These are phyloP conservation scores for Fusarium miscanthi DNA, from an alignment of 2,329 filamentous ascomycete genomes.

Conservation along the genomic window DNA sequence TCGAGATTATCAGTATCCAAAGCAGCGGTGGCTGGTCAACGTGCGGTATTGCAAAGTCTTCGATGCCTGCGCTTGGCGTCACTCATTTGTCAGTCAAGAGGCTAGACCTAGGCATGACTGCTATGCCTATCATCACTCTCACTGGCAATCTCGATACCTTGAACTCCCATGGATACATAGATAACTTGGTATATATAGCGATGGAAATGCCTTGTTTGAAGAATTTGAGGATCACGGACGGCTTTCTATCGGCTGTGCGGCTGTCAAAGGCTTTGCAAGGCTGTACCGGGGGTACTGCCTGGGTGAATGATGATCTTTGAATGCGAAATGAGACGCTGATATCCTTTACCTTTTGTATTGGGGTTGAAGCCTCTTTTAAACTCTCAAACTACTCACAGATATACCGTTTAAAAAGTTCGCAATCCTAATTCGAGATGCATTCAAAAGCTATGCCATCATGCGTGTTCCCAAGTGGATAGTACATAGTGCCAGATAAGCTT, in stretches of 20 bases:
- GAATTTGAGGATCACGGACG: neutral
- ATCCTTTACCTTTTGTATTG: no score
- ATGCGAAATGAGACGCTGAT: no score
- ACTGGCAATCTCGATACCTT: neutral
- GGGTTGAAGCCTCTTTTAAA: no score
- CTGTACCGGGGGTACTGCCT: neutral
- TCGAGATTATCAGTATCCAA: neutral
- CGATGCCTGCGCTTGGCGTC: neutral
- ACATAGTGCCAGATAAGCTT: no score
- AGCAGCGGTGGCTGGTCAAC: neutral
- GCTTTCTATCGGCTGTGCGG: fast-evolving
- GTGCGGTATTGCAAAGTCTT: neutral
- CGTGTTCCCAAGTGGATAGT: no score
- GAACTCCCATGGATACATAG: neutral
- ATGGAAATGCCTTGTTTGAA: neutral
- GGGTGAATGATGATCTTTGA: no score
- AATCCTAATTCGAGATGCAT: no score
- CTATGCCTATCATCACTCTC: fast-evolving
- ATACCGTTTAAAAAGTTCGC: no score
- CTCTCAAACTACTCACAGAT: no score
- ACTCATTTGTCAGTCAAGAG: neutral
- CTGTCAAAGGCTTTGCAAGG: neutral
- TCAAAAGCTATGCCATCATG: no score
- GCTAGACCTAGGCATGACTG: neutral
- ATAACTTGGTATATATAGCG: fast-evolving